Base-by-base conservation (phyloP, 2,329 filamentous ascomycete genomes). In the Ceratocystis diversiconidia region DNA sequence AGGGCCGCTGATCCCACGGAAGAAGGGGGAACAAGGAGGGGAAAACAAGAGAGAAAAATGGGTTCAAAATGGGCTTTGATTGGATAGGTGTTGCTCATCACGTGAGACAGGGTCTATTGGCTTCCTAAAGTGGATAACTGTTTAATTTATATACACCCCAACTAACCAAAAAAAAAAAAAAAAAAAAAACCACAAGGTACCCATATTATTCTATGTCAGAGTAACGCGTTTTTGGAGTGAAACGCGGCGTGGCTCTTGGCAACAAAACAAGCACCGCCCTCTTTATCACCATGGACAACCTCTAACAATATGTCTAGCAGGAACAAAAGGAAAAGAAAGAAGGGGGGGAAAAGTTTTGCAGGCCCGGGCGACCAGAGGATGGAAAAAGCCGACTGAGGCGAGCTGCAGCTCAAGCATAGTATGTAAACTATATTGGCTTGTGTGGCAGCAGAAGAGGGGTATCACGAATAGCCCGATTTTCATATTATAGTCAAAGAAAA, bases 401-500 rank as follows among this genome's bases (percentile, higher is more conserved):
- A 59, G 55, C 55, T 59, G 55, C 55, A 59, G 55, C 55, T 59
- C 55, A 59, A 59, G 55, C 25, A 59, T 59, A 59, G 22, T 12
- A 28, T 7, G 55, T n/a, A 15, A 17, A 59, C 36, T 41, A 59
- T 59, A 59, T 59, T 59, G 55, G 55, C 55, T 50, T 32, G 12
- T 59, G 55, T 59, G 55, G 28, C 55, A 41, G 36, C 36, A 41
- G 36, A 41, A 41, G 36, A 41, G 36, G 36, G 36, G 36, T 41
- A 41, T 41, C 36, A 41, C 36, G 36, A 41, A 41, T 41, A 41
- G 36, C 36, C 36, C 36, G 12, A 5, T 41, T 41, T 12, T 41
- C 10, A 41, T 41, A 41, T 41, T 41, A 41, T 41, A 41, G 36
- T 12, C 36, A 4, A 41, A 15, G 36, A 41, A 12, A 41, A 41